Evolutionary conservation across 768 basidiomycete species (phyloP), one percentile per base, ranked within the genome.

Genomic region (Lactarius quietus): DNA sequence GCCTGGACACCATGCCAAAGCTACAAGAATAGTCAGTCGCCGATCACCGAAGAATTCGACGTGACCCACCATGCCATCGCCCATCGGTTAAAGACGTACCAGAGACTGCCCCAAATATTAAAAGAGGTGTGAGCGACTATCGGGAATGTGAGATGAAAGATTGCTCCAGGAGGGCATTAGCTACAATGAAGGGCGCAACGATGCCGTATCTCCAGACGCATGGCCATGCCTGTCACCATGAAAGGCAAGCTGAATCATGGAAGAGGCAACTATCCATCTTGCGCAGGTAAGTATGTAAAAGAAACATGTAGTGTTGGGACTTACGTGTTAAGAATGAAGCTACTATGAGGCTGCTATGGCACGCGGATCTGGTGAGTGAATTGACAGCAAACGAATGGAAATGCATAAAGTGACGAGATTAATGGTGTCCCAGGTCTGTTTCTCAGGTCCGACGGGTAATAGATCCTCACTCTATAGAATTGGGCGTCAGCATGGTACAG

Each of bases 161-260:
- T 78, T 2, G 90, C 90, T 56, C 90, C 90, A 6, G 88, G 88
- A 31, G 83, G 29, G 89, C 91, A 72, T 92, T 93, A 68, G 89
- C 73, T 29, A 86, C 86, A 65, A 93, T 81, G 76, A 95, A 88
- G 0, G 85, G 85, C 1, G 88, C 85, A 26, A 72, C 72, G 3
- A 74, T 58, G 20, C 70, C 69, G 54, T 78, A 76, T 20, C 75
- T 68, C 87, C 86, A 89, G 15, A 88, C 87, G 65, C 87, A 91
- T 59, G 93, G 80, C 88, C 91, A 90, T 18, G 91, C 86, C 73
- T 92, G 88, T 89, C 89, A 92, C 89, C 89, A 92, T 0, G 86
- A 86, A 35, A 92, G 80, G 3, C 87, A 33, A 85, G 75, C 66
- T 87, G 83, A 36, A 87, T 81, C 88, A 90, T 89, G 15, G 87